phyloP scores from a whole-genome alignment of 1,284 basidiomycete genomes.

The Chiua sp. region DNA sequence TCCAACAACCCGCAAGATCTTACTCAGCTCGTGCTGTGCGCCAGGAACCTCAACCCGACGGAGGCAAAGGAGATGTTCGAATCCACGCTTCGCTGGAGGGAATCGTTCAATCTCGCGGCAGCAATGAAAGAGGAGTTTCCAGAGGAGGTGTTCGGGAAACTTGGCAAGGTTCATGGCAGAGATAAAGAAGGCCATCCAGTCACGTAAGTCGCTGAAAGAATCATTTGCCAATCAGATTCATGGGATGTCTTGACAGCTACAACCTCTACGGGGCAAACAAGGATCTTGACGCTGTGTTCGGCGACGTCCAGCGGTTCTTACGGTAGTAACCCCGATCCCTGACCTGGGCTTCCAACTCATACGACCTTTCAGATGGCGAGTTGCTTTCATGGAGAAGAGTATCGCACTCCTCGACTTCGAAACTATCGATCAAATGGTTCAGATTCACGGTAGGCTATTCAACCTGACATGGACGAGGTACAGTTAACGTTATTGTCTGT shows the following conservation, averaged over 20 bases:
- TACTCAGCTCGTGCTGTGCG: not conserved
- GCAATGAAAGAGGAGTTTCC: slow-evolving; percentile 68
- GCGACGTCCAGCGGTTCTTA: slow-evolving; percentile 73
- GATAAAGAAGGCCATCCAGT: slow-evolving; percentile 74
- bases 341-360: slow-evolving; percentile 2
- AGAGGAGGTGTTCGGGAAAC: slow-evolving; percentile 63
- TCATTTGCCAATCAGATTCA: not conserved
- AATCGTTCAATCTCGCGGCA: slow-evolving; percentile 68
- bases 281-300: slow-evolving; percentile 69
- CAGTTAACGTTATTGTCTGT: not conserved
- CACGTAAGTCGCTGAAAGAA: slow-evolving; percentile 47
- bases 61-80: slow-evolving; percentile 69
- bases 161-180: slow-evolving; percentile 68
- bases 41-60: slow-evolving; percentile 57
- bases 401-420: slow-evolving; percentile 71
- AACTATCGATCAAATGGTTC: slow-evolving; percentile 74
- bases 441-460: slow-evolving; percentile 64
- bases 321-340: slow-evolving; percentile 48
- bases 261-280: slow-evolving; percentile 74
- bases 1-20: not conserved
- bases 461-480: not conserved
- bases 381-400: slow-evolving; percentile 74
- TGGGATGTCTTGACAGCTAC: slow-evolving; percentile 48
- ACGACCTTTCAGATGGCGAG: slow-evolving; percentile 64
- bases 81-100: slow-evolving; percentile 73